Evolutionary conservation across 352 stramenopile genomes (phyloP).

Genomic region (Globisporangium uncinulatum): DNA sequence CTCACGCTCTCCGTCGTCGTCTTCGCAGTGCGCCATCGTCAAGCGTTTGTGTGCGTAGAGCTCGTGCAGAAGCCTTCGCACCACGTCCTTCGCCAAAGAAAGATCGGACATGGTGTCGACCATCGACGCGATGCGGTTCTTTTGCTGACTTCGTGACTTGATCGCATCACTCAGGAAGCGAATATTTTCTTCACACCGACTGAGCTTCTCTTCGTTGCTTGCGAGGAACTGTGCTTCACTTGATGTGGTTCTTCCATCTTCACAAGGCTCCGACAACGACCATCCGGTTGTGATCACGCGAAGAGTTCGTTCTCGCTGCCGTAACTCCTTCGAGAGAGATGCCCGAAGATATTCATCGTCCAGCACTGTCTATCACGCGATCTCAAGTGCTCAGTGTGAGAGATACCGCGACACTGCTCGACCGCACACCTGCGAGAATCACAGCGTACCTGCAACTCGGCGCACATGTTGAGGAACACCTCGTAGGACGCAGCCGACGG

Average conservation of each 20-base stretch:
- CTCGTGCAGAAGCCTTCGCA: slow-evolving; percentile 43
- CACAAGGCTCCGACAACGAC: neutral
- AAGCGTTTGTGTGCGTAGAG: slow-evolving; percentile 50
- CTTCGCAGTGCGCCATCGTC: slow-evolving; percentile 25
- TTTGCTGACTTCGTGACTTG: slow-evolving; percentile 9
- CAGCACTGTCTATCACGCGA: slow-evolving; percentile 25
- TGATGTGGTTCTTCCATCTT: neutral
- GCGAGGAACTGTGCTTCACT: slow-evolving; percentile 50
- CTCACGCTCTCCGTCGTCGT: slow-evolving; percentile 7
- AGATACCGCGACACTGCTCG: too few relatives aligned
- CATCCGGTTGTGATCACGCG: slow-evolving; percentile 38
- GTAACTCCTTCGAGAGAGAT: slow-evolving; percentile 41
- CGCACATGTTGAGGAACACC: slow-evolving; percentile 27
- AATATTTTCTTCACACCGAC: slow-evolving; percentile 55
- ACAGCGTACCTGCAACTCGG: slow-evolving; percentile 31
- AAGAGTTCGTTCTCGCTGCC: slow-evolving; percentile 41
- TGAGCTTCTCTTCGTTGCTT: slow-evolving; percentile 46
- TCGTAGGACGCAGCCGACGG: slow-evolving; percentile 16
- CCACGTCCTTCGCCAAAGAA: slow-evolving; percentile 35
- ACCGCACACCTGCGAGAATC: neutral
- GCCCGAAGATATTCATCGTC: slow-evolving; percentile 53
- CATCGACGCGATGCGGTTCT: slow-evolving; percentile 9
- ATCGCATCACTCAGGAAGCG: slow-evolving; percentile 42
- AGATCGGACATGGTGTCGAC: slow-evolving; percentile 43
- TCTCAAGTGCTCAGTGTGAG: slow-evolving; percentile 1